Base-by-base conservation (phyloP, 1,284 basidiomycete species). In the Rhodofomes roseus region DNA sequence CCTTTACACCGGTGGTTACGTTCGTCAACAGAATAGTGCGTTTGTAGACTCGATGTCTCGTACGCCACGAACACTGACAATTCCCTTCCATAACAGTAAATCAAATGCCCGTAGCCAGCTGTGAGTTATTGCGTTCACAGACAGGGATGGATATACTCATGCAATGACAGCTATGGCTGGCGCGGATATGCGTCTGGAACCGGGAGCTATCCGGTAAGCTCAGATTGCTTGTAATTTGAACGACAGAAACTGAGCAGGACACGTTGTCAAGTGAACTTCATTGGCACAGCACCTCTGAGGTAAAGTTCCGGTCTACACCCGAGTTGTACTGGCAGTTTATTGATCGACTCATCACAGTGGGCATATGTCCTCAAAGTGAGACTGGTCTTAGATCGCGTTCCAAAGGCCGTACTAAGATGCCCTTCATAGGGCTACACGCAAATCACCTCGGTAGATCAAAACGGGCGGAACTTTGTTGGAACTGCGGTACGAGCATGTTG, bases 1-100 rank as follows among this genome's bases (percentile, higher is more conserved):
- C 36, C 71, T 91, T 5, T 82, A 86, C 62, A 82, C 82, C 0
- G 89, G 89, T 40, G 89, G 89, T 1, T 91, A 88, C 87, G 85
- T 86, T 46, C 79, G 87, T 56, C 80, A 88, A 62, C 79, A 89
- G 70, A 89, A 88, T 63, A 68, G 86, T 85, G 61, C 46, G 77
- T 65, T 9, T 34, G 37, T 29, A 4, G 11, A 23, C 14, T 16
- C 11, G n/a, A 12, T 40, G n/a, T n/a, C n/a, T n/a, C n/a, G n/a
- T n/a, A n/a, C n/a, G n/a, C n/a, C n/a, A n/a, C n/a, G n/a, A n/a
- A n/a, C n/a, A 14, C 20, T 36, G 14, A 22, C 54, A 25, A 44
- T 22, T n/a, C 12, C 40, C 4, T 34, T 23, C 31, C 4, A 34
- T 20, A 20, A 18, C 67, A 83, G 84, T 78, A 57, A 74, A 76